Evolutionary conservation across 257 asterid genomes (phyloP), one percentile per base, ranked within the genome.

Genomic region (Solanum pennellii): DNA sequence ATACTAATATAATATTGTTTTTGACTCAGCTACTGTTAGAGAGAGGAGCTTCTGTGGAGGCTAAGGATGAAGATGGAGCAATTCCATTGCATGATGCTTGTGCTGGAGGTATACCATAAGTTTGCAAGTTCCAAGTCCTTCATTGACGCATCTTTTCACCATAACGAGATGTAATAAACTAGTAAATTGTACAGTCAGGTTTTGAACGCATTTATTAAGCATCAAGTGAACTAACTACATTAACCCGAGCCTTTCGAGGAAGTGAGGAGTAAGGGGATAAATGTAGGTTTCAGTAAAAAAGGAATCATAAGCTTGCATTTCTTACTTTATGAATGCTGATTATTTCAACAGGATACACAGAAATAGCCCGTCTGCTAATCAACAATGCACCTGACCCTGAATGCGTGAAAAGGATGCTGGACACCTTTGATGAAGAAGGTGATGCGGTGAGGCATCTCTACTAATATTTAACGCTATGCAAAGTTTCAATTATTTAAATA

Each of bases 31-130:
- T 94, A 91, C 88, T 94, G 90, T 88, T 96, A 92, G 96, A 92
- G 90, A 93, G 93, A 71, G 98, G 98, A 86, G 97, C 98, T 73
- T 87, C 89, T 80, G 45, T 96, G 90, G 97, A 92, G 89, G 91
- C 90, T 2, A 94, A 92, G 89, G 98, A 96, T 59, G 98, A 94
- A 86, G 98, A 94, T 84, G 94, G 95, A 68, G 98, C 94, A 41
- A 90, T 93, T 87, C 98, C 98, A 20, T 87, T 96, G 91, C 98
- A 96, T 86, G 96, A 96, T 94, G 98, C 98, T 69, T 94, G 95
- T 91, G 98, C 98, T 71, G 98, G 98, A 91, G 98, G 98, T 95
- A 73, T 11, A 60, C 69, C 74, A 7, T 74, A 39, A 23, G 39
- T 77, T 79, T 37, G 7, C 84, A 4, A 45, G 65, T 79, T 79